These are phyloP conservation scores for Backusella tarrabulga DNA, from an alignment of 192 early-diverging fungal species.

Conservation along the genomic window DNA sequence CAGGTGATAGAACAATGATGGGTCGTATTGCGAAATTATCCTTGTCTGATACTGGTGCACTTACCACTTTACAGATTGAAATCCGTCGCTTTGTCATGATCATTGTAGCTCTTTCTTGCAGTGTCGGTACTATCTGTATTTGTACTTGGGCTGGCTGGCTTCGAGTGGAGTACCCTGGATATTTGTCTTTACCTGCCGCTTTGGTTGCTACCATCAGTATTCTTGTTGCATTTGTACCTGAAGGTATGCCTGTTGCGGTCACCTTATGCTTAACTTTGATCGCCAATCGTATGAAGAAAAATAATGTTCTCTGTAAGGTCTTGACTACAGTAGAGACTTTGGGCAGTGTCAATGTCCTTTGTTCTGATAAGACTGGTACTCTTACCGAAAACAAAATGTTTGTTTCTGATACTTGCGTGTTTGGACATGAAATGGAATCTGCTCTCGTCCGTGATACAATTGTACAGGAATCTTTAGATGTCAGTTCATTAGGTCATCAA, in stretches of 20 bases:
- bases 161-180: conserved; percentile 50
- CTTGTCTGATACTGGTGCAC: conserved; percentile 28
- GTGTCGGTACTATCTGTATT: conserved; percentile 43
- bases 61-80: conserved; percentile 61
- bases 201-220: conserved; percentile 57
- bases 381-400: conserved; percentile 80
- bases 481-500: conserved; percentile 14
- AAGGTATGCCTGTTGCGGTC: conserved; percentile 75
- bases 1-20: conserved; percentile 74
- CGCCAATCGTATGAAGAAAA: conserved; percentile 72
- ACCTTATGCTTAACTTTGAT: conserved; percentile 75
- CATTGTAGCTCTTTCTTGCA: conserved; percentile 52
- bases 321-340: conserved; percentile 86
- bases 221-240: conserved; percentile 74
- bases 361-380: conserved; percentile 91
- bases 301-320: conserved; percentile 75
- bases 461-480: neutral
- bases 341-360: conserved; percentile 71
- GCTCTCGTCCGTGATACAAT: conserved; percentile 16
- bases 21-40: conserved; percentile 70
- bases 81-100: conserved; percentile 70
- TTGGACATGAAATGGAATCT: conserved; percentile 37
- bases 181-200: conserved; percentile 42
- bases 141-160: conserved; percentile 56
- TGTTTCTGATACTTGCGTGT: conserved; percentile 47